Percentiles rank a stretch among this genome's conserved stretches.
These are phyloP conservation scores for Cryptococcus sp. DNA, from an alignment of 1,284 basidiomycete genomes.

Conservation along the genomic window DNA sequence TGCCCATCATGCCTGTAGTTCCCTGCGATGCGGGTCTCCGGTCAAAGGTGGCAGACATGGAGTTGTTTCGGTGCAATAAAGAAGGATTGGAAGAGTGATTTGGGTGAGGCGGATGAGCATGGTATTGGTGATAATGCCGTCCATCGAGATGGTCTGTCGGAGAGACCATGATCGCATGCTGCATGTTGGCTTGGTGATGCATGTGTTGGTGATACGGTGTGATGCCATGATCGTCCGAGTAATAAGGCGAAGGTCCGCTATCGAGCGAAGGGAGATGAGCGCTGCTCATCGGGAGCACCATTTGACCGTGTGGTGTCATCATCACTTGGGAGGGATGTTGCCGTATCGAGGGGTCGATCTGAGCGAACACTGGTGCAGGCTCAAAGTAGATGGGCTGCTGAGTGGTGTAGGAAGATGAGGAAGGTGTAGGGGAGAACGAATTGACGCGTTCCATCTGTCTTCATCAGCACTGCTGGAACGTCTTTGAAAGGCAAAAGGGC, in stretches of 20 bases:
- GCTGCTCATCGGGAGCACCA: constrained; percentile 4
- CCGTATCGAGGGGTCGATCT: constrained; percentile 1
- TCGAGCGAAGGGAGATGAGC: background rate
- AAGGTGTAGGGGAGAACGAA: constrained; percentile 9
- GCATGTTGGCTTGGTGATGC: constrained; percentile 2
- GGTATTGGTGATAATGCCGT: background rate
- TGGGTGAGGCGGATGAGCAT: too few relatives aligned
- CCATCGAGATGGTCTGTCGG: constrained; percentile 19
- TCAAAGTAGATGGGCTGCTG: constrained; percentile 1
- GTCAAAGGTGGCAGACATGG: constrained; percentile 8
- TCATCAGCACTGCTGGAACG: too few relatives aligned
- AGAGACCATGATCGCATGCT: constrained; percentile 11
- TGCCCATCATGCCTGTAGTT: background rate
- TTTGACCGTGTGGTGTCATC: constrained; percentile 8
- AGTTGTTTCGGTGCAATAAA: constrained; percentile 12
- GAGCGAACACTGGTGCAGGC: background rate
- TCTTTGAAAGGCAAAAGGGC: too few relatives aligned
- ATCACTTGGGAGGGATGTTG: background rate
- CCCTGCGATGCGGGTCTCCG: background rate
- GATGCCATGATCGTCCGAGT: constrained; percentile 8
- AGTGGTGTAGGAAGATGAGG: constrained; percentile 1
- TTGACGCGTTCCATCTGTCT: constrained; percentile 10
- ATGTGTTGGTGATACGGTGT: constrained; percentile 1
- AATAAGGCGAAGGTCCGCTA: constrained; percentile 1
- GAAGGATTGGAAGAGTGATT: background rate